Evolutionary conservation across 306 rosid species (phyloP), one percentile per base, ranked within the genome.

Genomic region (Morella rubra): DNA sequence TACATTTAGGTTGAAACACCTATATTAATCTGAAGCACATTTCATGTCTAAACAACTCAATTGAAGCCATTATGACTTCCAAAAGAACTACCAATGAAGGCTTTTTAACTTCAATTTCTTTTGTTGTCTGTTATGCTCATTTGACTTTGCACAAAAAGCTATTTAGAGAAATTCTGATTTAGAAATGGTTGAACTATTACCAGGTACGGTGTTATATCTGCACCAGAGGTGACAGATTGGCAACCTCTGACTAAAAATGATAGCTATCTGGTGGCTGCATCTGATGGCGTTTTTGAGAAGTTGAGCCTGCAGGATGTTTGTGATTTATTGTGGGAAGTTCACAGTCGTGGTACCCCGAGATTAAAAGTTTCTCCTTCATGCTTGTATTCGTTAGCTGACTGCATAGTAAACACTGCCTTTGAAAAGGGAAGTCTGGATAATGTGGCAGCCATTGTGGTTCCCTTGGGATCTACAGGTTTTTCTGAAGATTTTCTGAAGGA

Each of bases 181-280:
- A 55, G 67, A 41, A 77, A 66, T 5, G 46, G 53, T 77, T 81
- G 65, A 79, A 72, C 27, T 84, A 73, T 77, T 46, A 32, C 75
- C 90, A 89, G 96, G 67, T 94, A 84, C 74, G 98, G 98, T 73
- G 96, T 94, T 81, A 89, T 88, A 90, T 89, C 98, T 74, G 87
- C 84, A 54, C 98, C 98, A 16, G 98, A 94, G 75, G 91, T 92
- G 85, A 90, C 97, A 75, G 98, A 94, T 80, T 94, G 98, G 97
- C 91, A 75, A 77, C 85, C 92, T 78, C 87, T 94, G 84, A 85
- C 91, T 20, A 79, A 81, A 49, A 94, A 94, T 75, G 98, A 94
- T 88, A 94, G 96, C 85, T 90, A 86, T 86, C 89, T 94, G 86
- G 96, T 94, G 83, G 96, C 87, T 77, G 91, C 97, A 79, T 92